Base-by-base conservation (phyloP, 2,329 filamentous ascomycete genomes). In the Stagonosporopsis tanaceti region DNA sequence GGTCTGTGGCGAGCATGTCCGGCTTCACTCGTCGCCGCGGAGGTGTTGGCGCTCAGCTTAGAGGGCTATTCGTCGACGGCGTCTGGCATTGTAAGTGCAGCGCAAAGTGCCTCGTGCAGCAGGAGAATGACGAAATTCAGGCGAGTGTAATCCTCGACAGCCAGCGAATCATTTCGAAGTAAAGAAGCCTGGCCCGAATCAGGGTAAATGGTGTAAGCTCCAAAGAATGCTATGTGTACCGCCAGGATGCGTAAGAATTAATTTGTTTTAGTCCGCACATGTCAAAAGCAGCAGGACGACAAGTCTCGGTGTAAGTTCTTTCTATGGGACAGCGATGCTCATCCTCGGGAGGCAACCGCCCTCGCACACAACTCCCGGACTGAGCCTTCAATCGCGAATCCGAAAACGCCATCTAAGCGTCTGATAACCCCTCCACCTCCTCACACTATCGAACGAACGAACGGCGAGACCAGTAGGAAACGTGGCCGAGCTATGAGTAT, bases 131-230 rank as follows among this genome's bases (percentile, higher is more conserved):
- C 56, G 11, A 25, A 8, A 11, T 8, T 12, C 12, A 82, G 80
- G 82, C 71, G 82, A 88, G 64, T 88, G 86, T 67, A 77, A 76
- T 11, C 81, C 82, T 9, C 79, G 82, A 20, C 75, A 82, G 2
- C 83, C 82, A 17, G 85, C 85, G 2, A 77, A 80, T 25, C 82
- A 82, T 50, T 82, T 85, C 59, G 79, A 85, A 64, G 81, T 82
- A 1, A 87, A 85, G 68, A 88, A 87, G 59, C 79, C 81, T 28
- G 81, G 82, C 4, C 72, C 73, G 41, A 88, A 88, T 62, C 77
- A 85, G 57, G 85, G 85, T 11, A 74, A 80, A 64, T 84, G 80
- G 79, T 86, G 71, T 73, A 71, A 50, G 56, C 20, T 30, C 22
- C n/a, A 37, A 14, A 34, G 12, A 17, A 7, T 22, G 35, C 20